Evolutionary conservation across 495 filamentous ascomycete species (phyloP), one percentile per base, ranked within the genome.

Genomic region (Lophiostoma macrostomum): DNA sequence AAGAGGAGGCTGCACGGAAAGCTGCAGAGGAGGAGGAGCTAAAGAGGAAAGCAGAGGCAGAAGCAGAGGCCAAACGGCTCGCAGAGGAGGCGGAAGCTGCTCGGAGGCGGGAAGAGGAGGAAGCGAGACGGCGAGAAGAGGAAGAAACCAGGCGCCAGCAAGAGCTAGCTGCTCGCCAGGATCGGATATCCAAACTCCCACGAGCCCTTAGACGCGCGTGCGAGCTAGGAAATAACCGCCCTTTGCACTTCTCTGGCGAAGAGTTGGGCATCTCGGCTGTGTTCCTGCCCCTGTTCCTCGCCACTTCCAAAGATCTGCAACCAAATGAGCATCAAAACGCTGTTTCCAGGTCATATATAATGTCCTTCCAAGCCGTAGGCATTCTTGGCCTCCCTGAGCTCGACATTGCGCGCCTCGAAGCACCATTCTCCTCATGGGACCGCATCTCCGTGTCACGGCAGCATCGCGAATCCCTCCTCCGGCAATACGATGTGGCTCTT

Each of bases 301-400:
- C 64, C 8, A 39, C 32, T 3, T 27, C 51, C 12, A 24, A 53
- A 8, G 54, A 66, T 20, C 56, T 64, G 13, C 59, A 38, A 24
- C 35, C 60, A 4, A 22, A 23, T 20, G 30, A 19, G 20, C 20
- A 25, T 0, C 12, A 46, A 22, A 35, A 35, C 11, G 16, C 14
- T 16, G 14, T 8, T 23, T 14, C 42, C 13, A 61, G 61, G 22
- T 27, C 31, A 0, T 69, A 62, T 56, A 55, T 70, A 3, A 51
- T 67, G 36, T 69, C 64, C 25, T 61, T 67, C 40, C 64, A 69
- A 40, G 64, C 53, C 3, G 64, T 61, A 1, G 63, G 65, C 20
- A 53, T 70, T 10, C 63, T 72, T 5, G 68, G 64, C 3, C 62
- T 67, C 18, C 62, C 53, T 3, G 62, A 67, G 24, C 53, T 63